Percentiles rank a stretch among this genome's conserved stretches.
phyloP scores from a whole-genome alignment of 495 filamentous ascomycete genomes.

The Glutinoglossum americanum region DNA sequence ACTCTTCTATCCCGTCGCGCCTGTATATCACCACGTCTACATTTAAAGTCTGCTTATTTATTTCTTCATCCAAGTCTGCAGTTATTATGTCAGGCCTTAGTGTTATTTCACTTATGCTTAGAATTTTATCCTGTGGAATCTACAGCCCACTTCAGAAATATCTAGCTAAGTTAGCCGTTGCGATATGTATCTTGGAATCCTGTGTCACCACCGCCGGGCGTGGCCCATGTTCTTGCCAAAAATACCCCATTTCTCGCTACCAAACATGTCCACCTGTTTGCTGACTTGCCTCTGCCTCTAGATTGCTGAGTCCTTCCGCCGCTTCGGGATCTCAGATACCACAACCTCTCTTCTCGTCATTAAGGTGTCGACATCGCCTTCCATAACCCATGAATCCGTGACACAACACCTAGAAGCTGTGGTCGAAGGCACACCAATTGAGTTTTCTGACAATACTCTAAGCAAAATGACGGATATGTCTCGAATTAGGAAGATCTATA shows the following conservation, averaged over 20 bases:
- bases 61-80: not conserved
- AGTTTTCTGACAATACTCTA: slow-evolving; percentile 42
- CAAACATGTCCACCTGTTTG: not conserved
- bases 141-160: not conserved
- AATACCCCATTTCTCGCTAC: not conserved
- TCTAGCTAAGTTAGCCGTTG: not conserved
- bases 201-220: not conserved
- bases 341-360: slow-evolving; percentile 53
- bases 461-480: slow-evolving; percentile 34
- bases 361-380: slow-evolving; percentile 32
- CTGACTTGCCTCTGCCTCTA: slow-evolving; percentile 14
- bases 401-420: slow-evolving; percentile 34
- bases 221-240: not conserved
- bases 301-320: slow-evolving; percentile 81
- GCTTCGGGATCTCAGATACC: slow-evolving; percentile 53
- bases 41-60: not conserved
- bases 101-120: not conserved
- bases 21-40: too few species aligned
- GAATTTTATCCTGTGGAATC: not conserved
- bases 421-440: slow-evolving; percentile 39
- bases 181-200: not conserved
- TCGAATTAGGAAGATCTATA: slow-evolving; percentile 67
- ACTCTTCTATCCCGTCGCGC: not conserved
- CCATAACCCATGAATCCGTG: slow-evolving; percentile 25
- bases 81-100: not conserved